These are phyloP conservation scores for Tulasnella sp. DNA, from an alignment of 768 basidiomycete genomes.

Conservation along the genomic window DNA sequence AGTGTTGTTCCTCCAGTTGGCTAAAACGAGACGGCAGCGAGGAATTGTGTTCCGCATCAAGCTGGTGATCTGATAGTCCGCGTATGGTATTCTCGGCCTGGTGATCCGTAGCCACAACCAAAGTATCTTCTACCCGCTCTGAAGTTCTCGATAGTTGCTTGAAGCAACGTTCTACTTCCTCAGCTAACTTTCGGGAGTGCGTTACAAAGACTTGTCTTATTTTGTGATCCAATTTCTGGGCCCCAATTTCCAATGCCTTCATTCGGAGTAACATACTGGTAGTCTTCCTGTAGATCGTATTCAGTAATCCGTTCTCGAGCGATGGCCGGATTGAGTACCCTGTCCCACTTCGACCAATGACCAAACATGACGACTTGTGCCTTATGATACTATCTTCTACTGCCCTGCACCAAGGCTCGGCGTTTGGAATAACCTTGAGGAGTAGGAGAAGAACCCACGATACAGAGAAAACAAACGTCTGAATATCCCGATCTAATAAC, in stretches of 20 bases:
- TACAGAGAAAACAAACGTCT: too few species aligned
- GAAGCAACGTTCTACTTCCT: slow-evolving; percentile 57
- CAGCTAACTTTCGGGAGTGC: slow-evolving; percentile 34
- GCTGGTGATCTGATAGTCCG: slow-evolving; percentile 33
- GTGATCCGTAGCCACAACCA: background rate
- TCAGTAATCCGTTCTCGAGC: background rate
- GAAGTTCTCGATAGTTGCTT: slow-evolving; percentile 38
- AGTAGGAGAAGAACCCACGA: too few species aligned
- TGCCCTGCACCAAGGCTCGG: too few species aligned
- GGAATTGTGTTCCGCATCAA: slow-evolving; percentile 30
- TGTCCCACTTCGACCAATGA: slow-evolving; percentile 59
- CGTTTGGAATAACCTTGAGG: too few species aligned
- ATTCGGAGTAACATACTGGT: slow-evolving; percentile 16
- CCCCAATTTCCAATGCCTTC: slow-evolving; percentile 5
- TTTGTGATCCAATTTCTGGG: background rate
- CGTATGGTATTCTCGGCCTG: slow-evolving; percentile 22
- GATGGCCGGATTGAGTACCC: slow-evolving; percentile 33
- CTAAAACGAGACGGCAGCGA: slow-evolving; percentile 41
- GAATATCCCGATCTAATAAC: too few species aligned
- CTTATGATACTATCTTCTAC: slow-evolving; percentile 47
- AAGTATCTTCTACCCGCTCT: slow-evolving; percentile 18
- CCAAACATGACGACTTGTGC: slow-evolving; percentile 47
- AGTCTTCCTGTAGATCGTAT: slow-evolving; percentile 1
- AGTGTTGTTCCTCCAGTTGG: slow-evolving; percentile 44
- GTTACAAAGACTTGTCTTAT: slow-evolving; percentile 14